A percentile compares a stretch with the other conserved stretches of the same genome.
Evolutionary conservation across 495 filamentous ascomycete species (phyloP).

Genomic region (Aspergillus steynii): DNA sequence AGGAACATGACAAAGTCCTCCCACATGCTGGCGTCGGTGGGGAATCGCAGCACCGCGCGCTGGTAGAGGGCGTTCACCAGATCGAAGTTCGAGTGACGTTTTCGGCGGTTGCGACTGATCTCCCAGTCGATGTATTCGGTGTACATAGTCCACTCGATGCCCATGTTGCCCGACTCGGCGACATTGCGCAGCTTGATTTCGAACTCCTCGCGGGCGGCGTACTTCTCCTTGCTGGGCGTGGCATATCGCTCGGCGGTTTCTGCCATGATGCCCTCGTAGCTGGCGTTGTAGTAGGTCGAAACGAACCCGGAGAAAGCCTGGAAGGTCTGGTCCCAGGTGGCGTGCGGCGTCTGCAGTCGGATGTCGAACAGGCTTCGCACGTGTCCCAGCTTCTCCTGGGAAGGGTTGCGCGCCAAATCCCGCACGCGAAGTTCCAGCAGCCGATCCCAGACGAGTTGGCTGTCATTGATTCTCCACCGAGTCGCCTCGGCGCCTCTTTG

Average conservation of each 20-base stretch:
- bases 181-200: slow-evolving; percentile 69
- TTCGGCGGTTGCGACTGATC: slow-evolving; percentile 55
- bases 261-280: slow-evolving; percentile 81
- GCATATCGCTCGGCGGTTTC: slow-evolving; percentile 60
- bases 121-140: slow-evolving; percentile 86
- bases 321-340: slow-evolving; percentile 82
- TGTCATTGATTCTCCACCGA: slow-evolving; percentile 79
- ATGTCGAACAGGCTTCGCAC: slow-evolving; percentile 70
- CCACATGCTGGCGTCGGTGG: slow-evolving; percentile 72
- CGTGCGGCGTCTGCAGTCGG: slow-evolving; percentile 77
- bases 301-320: slow-evolving; percentile 80
- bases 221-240: slow-evolving; percentile 68
- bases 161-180: slow-evolving; percentile 54
- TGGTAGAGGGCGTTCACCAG: slow-evolving; percentile 76
- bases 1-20: slow-evolving; percentile 78
- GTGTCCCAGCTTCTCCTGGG: slow-evolving; percentile 59
- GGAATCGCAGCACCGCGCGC: slow-evolving; percentile 67
- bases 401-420: slow-evolving; percentile 61
- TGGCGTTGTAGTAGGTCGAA: slow-evolving; percentile 69
- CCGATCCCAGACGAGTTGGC: slow-evolving; percentile 85
- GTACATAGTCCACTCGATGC: slow-evolving; percentile 58
- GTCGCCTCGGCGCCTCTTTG: slow-evolving; percentile 74
- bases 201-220: slow-evolving; percentile 65
- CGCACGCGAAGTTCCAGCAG: slow-evolving; percentile 61
- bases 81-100: slow-evolving; percentile 55